Evolutionary conservation across 2,329 filamentous ascomycete genomes (phyloP).

Genomic region (Moelleriella libera): DNA sequence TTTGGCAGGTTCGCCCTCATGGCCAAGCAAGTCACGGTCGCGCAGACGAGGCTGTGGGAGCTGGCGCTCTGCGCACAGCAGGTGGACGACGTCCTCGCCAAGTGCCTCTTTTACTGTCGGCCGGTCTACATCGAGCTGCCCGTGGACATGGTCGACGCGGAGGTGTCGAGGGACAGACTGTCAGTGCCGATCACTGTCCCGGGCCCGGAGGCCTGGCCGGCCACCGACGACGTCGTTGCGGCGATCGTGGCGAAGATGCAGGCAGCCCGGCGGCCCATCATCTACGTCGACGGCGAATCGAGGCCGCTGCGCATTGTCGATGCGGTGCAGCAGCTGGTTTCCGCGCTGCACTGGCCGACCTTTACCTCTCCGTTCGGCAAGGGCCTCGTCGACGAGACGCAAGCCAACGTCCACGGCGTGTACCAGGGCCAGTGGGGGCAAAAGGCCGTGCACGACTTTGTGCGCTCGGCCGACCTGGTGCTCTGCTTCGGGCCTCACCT

Average conservation of each 20-base stretch:
- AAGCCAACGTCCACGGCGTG: constrained; percentile 32
- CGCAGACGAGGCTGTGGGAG: constrained; percentile 28
- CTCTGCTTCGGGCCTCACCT: constrained; percentile 30
- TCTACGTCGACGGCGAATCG: constrained; percentile 38
- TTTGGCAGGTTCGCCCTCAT: constrained; percentile 36
- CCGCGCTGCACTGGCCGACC: constrained; percentile 29
- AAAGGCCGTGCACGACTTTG: constrained; percentile 17
- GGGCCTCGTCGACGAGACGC: constrained; percentile 31
- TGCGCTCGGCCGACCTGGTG: constrained; percentile 27
- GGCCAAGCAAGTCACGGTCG: constrained; percentile 31
- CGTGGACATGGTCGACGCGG: constrained; percentile 30
- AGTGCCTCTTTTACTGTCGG: constrained; percentile 35
- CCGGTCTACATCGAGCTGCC: constrained; percentile 44
- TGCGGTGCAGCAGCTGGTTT: constrained; percentile 26
- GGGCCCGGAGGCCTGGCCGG: constrained; percentile 2
- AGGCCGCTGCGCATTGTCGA: constrained; percentile 24
- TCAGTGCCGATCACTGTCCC: constrained; percentile 1
- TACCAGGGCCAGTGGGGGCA: constrained; percentile 29
- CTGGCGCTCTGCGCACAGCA: constrained; percentile 27
- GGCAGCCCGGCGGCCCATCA: constrained; percentile 28
- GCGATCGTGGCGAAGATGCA: constrained; percentile 27
- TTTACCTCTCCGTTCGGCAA: constrained; percentile 33
- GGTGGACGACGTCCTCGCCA: constrained; percentile 16
- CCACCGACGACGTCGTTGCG: constrained; percentile 15
- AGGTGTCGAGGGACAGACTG: constrained; percentile 18